A percentile compares a stretch with the other conserved stretches of the same genome.
Conservation (phyloP, 2,329 filamentous ascomycete genomes). For the Biscogniauxia marginata region DNA sequence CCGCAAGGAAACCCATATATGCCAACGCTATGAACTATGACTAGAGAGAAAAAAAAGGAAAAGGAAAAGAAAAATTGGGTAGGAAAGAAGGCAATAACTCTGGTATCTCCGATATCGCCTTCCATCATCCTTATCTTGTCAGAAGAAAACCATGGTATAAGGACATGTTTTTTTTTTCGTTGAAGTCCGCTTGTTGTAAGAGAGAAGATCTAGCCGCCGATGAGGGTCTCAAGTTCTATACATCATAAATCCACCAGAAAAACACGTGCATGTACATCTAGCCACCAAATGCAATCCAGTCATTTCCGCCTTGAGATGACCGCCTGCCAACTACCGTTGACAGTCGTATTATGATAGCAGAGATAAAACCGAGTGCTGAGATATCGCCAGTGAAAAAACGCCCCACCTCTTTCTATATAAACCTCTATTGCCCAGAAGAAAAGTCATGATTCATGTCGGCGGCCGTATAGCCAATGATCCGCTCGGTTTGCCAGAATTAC, state of each 20-base stretch:
- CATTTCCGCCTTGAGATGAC: slow-evolving; percentile 11
- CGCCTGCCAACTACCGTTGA: slow-evolving; percentile 17
- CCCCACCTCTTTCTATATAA: slow-evolving; percentile 31
- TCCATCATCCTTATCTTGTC: neutral
- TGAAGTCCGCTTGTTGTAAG: slow-evolving; percentile 16
- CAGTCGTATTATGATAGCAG: slow-evolving; percentile 25
- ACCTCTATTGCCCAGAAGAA: slow-evolving; percentile 28
- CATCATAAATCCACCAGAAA: slow-evolving; percentile 20
- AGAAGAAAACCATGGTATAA: neutral
- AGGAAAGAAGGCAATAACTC: neutral
- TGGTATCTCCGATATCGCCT: neutral
- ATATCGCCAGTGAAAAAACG: slow-evolving; percentile 24
- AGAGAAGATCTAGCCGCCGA: slow-evolving; percentile 30
- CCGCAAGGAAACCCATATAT: neutral
- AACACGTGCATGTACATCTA: slow-evolving; percentile 5
- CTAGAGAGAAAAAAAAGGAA: neutral
- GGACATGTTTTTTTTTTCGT: neutral
- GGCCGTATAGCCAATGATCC: slow-evolving; percentile 15
- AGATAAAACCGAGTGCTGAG: slow-evolving; percentile 12
- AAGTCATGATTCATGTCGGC: slow-evolving; percentile 31
- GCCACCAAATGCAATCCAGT: slow-evolving; percentile 13
- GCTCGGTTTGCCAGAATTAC: slow-evolving; percentile 26
- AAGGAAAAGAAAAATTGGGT: neutral
- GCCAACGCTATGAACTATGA: neutral
- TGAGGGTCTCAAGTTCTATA: slow-evolving; percentile 32